Conservation (phyloP, 208 protist species). For the Leishmania amazonensis region DNA sequence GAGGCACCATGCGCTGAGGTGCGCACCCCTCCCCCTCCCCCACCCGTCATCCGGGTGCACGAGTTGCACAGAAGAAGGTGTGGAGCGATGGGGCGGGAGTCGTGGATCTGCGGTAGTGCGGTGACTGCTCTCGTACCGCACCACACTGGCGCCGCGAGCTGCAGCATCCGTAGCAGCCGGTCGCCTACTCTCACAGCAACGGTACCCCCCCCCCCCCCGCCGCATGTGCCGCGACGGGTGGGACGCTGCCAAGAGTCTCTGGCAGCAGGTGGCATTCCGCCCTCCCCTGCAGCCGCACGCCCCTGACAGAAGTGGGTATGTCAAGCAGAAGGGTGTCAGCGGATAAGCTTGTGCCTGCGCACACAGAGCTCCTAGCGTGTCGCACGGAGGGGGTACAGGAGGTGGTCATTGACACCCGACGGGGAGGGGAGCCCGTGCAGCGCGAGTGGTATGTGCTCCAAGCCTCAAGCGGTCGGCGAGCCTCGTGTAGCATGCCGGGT, state of each 20-base stretch:
- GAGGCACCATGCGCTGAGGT: no score
- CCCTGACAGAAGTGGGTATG: neutral
- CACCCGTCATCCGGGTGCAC: no score
- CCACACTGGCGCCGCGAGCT: no score
- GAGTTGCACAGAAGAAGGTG: no score
- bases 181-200: no score
- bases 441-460: neutral
- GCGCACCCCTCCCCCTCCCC: no score
- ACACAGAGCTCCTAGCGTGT: neutral
- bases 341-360: neutral
- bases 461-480: neutral
- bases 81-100: no score
- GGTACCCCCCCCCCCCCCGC: no score
- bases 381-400: neutral
- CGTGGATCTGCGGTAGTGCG: no score
- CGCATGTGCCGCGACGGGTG: neutral
- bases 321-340: neutral
- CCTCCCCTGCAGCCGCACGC: neutral
- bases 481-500: neutral
- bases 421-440: neutral
- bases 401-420: neutral
- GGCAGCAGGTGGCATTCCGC: neutral
- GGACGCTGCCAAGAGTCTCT: neutral
- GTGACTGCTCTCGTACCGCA: no score
- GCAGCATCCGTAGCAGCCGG: no score